Evolutionary conservation across 768 basidiomycete species (phyloP), one percentile per base, ranked within the genome.

Genomic region (Boletus eberwhitei): DNA sequence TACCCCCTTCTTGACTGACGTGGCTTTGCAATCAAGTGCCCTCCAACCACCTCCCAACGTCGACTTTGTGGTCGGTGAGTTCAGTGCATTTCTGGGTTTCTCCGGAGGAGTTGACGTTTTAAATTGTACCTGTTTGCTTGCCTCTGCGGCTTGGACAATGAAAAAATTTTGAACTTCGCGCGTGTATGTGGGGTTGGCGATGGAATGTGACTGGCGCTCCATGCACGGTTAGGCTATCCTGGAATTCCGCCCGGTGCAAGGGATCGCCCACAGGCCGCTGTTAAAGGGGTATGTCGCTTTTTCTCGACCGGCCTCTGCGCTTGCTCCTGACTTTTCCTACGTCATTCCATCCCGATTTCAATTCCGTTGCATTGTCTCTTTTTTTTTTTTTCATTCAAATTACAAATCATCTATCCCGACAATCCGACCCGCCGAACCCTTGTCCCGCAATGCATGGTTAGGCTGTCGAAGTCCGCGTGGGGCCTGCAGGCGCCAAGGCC

Each of bases 11-110:
- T 22, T 32, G 52, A 36, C 56, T 65, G 14, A 62, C 55, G n/a
- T 37, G 42, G 38, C 16, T 24, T n/a, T 47, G 40, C 47, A 19
- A 41, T 46, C 32, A 59, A 93, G 90, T 67, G 89, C 85, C 39
- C 78, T 93, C 59, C 87, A 89, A 56, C 89, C 90, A 9, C 91
- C 90, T 44, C 90, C 90, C 40, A 91, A 93, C 74, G 87, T 91
- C 67, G 90, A 93, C 63, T 93, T 90, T 67, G 88, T 93, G 7
- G 84, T 88, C 65, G 90, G 90, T 86, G 61, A 57, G 79, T 69
- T 26, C 46, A 45, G 43, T 29, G 21, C 35, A 29, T 29, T 32
- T 32, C 34, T 1, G n/a, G 21, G 5, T 13, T 40, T 37, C 14
- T 35, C 22, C 38, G n/a, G 12, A n/a, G 32, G 11, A 32, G 21